Percentiles rank a stretch among this genome's conserved stretches.
Evolutionary conservation across 257 asterid genomes (phyloP).

Genomic region (Ehretia macrophylla): DNA sequence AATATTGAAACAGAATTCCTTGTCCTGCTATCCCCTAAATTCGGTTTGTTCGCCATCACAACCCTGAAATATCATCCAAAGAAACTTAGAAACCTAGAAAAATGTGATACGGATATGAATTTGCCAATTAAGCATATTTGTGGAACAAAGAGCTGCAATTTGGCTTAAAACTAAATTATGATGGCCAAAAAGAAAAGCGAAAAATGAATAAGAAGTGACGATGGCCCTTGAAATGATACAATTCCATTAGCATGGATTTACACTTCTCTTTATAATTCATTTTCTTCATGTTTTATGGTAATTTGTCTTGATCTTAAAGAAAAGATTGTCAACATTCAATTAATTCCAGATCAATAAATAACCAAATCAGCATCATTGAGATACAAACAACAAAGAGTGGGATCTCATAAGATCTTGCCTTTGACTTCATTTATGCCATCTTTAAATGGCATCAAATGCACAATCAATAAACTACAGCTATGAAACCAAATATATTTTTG

Average conservation of each 20-base stretch:
- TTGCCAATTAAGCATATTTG: not conserved
- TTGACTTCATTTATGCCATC: not conserved
- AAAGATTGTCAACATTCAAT: no score
- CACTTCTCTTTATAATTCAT: no score
- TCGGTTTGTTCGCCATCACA: slow-evolving; percentile 75
- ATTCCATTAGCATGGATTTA: no score
- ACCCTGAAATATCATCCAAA: slow-evolving; percentile 42
- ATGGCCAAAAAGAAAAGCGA: no score
- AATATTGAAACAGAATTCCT: slow-evolving; percentile 77
- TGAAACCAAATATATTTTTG: no score
- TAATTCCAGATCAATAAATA: no score
- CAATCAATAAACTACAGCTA: not conserved
- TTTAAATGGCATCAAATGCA: not conserved
- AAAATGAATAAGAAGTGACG: no score
- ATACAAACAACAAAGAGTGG: not conserved
- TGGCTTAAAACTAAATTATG: no score
- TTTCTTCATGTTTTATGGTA: no score
- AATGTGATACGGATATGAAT: not conserved
- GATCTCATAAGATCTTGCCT: not conserved
- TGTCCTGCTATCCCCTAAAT: slow-evolving; percentile 65
- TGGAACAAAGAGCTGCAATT: not conserved
- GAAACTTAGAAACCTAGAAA: slow-evolving; percentile 3
- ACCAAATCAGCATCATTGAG: not conserved
- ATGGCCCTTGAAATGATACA: no score
- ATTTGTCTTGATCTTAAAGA: not conserved